Evolutionary conservation across 192 early-diverging fungal species (phyloP).

Genomic region (Podila minutissima): DNA sequence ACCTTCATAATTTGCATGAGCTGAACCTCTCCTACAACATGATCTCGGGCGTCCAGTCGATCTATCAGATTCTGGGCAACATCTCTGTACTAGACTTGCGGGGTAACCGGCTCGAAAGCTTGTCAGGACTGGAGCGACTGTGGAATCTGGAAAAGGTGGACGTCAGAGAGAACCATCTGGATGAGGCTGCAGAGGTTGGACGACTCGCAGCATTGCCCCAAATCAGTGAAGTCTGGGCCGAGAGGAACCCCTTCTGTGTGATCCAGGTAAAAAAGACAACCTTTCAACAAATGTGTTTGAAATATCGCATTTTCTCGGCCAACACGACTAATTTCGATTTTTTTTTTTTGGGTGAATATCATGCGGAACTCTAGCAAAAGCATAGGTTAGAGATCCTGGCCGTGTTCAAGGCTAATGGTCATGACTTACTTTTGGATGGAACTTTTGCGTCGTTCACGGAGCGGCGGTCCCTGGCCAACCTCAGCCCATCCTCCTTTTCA

Average conservation of each 20-base stretch:
- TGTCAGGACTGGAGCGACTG: slow-evolving; percentile 65
- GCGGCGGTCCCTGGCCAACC: slow-evolving; percentile 18
- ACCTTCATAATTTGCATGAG: slow-evolving; percentile 57
- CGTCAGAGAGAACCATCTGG: slow-evolving; percentile 62
- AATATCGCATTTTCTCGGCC: not conserved
- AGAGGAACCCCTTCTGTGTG: slow-evolving; percentile 63
- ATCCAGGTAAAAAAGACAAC: slow-evolving; percentile 45
- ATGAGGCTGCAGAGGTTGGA: slow-evolving; percentile 61
- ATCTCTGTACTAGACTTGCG: slow-evolving; percentile 59
- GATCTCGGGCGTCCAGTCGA: slow-evolving; percentile 57
- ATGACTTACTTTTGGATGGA: slow-evolving; percentile 58
- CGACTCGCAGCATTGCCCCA: slow-evolving; percentile 58
- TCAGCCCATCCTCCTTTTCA: slow-evolving; percentile 26
- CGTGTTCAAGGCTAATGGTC: slow-evolving; percentile 45
- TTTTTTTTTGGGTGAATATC: not conserved
- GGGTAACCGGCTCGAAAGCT: slow-evolving; percentile 58
- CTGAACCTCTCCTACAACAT: slow-evolving; percentile 67
- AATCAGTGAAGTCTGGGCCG: slow-evolving; percentile 61
- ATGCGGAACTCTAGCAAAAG: slow-evolving; percentile 27
- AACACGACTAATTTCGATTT: not conserved
- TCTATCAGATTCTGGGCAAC: slow-evolving; percentile 63
- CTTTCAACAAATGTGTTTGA: too few species aligned
- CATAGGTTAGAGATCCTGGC: slow-evolving; percentile 59
- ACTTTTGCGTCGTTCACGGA: slow-evolving; percentile 55
- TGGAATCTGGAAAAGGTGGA: slow-evolving; percentile 66